Base-by-base conservation (phyloP, 1,139 yeast species). In the Torulaspora pretoriensis region DNA sequence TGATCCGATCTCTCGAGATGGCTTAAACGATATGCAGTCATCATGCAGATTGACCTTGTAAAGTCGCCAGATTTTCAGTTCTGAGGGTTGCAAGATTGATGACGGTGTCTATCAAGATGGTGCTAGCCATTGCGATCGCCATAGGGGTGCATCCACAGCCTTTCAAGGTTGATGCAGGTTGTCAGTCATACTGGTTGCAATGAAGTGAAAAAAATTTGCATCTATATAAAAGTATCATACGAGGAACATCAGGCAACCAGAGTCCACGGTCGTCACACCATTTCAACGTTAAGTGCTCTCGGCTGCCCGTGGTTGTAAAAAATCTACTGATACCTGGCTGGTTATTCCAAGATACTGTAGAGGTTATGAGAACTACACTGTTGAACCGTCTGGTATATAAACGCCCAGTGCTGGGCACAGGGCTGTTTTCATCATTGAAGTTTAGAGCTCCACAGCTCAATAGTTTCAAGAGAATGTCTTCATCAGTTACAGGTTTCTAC, bases 401-500 rank as follows among this genome's bases (percentile, higher is more conserved):
- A 38, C 34, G 30, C 36, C 36, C 37, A 9, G 10, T 29, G 19
- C 16, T 29, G 10, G 14, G 19, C 26, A 14, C 22, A 19, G 23
- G 16, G 23, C 22, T n/a, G 10, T 8, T 34, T 12, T 10, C 38
- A 22, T 33, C 43, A 10, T 17, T n/a, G 31, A 8, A 13, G 28
- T 6, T n/a, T 7, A 27, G 12, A 12, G 28, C 27, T 27, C 24
- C 32, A 26, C 17, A 26, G 29, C 28, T 10, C 10, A 33, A 23
- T 13, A 27, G 14, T 10, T 33, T 25, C 25, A 40, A 16, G 22
- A 40, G 29, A 46, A 40, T 40, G 45, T 28, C 46, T 38, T 46
- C 53, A 6, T 43, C 53, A 14, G 51, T 51, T 16, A 48, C 50
- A 24, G 55, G 54, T 17, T 53, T 53, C 30, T 49, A 51, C 46